phyloP scores from a whole-genome alignment of 495 filamentous ascomycete genomes.

The Penicillium malachiteum region DNA sequence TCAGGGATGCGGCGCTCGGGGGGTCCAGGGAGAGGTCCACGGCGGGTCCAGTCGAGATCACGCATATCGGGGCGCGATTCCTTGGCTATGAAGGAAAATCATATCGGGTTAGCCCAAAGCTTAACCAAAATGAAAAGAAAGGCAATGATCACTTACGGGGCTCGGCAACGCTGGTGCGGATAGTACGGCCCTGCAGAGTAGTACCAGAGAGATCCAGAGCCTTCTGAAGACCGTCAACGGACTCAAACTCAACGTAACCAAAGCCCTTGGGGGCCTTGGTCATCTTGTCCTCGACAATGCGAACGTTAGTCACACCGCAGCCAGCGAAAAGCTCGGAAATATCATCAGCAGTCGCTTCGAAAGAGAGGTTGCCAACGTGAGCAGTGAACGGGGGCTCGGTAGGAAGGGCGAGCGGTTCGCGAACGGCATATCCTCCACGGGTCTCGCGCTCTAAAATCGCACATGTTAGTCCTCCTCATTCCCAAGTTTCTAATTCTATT shows the following conservation, averaged over 20 bases:
- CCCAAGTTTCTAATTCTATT: background rate
- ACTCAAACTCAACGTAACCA: constrained; percentile 92
- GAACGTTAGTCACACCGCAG: constrained; percentile 83
- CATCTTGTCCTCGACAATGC: constrained; percentile 93
- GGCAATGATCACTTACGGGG: constrained; percentile 60
- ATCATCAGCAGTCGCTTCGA: constrained; percentile 79
- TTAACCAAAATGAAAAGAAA: background rate
- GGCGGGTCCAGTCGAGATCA: constrained; percentile 77
- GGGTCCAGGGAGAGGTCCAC: constrained; percentile 80
- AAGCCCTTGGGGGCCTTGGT: constrained; percentile 94
- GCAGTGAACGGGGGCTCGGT: constrained; percentile 90
- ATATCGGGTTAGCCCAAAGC: constrained; percentile 26
- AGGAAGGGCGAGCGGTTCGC: constrained; percentile 83
- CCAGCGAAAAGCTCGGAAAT: constrained; percentile 80
- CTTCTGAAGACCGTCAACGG: constrained; percentile 85
- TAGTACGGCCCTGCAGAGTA: constrained; percentile 79
- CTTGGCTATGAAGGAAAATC: constrained; percentile 57
- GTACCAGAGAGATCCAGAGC: constrained; percentile 79
- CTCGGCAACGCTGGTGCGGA: constrained; percentile 84
- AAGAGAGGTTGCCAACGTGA: constrained; percentile 94
- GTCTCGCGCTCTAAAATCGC: constrained; percentile 36
- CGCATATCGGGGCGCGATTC: constrained; percentile 53
- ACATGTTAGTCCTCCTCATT: constrained; percentile 13
- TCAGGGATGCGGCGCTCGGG: constrained; percentile 52
- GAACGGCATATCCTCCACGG: constrained; percentile 60